phyloP scores from a whole-genome alignment of 306 rosid species.

The Prunus persica region DNA sequence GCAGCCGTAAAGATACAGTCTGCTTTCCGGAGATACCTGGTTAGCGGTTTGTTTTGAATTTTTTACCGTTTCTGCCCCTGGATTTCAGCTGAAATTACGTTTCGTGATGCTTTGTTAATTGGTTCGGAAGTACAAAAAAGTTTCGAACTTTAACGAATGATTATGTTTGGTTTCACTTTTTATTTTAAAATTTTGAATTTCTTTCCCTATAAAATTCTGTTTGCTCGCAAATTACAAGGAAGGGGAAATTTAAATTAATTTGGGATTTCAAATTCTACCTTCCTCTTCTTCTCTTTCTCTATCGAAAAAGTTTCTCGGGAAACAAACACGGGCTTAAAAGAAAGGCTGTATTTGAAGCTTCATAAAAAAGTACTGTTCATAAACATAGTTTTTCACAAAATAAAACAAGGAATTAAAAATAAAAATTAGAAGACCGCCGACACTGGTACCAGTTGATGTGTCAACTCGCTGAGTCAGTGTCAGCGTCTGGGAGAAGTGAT shows the following conservation, averaged over 20 bases:
- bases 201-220: no score
- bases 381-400: background rate
- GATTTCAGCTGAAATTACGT: background rate
- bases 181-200: background rate
- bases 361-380: background rate
- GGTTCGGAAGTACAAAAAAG: background rate
- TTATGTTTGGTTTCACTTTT: background rate
- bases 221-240: no score
- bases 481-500: constrained; percentile 1
- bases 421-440: constrained; percentile 21
- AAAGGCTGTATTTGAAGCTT: constrained; percentile 6
- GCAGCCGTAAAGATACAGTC: constrained; percentile 78
- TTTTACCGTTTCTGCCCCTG: background rate
- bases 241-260: no score
- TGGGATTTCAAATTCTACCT: no score
- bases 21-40: constrained; percentile 80
- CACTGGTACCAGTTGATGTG: constrained; percentile 12
- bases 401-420: background rate
- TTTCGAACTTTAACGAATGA: no score
- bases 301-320: constrained; percentile 5
- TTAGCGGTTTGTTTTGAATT: constrained; percentile 23
- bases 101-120: background rate
- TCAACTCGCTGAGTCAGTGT: background rate
- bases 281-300: background rate
- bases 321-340: constrained; percentile 10